Conservation (phyloP, 1,284 basidiomycete genomes). For the Exsudoporus floridanus region DNA sequence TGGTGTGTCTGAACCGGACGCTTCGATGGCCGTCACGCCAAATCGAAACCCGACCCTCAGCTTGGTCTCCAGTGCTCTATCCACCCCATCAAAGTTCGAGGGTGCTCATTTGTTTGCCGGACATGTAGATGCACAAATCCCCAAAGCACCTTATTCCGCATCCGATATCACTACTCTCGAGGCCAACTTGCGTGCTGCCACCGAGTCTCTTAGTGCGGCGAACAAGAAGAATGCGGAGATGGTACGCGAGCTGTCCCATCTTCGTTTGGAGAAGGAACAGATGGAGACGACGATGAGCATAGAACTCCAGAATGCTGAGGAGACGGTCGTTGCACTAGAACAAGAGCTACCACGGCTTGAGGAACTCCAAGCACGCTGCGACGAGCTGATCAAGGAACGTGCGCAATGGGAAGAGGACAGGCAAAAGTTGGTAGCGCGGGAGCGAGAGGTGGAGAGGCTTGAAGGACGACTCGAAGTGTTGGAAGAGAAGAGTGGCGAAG, state of each 20-base stretch:
- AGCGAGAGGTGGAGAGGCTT: constrained; percentile 46
- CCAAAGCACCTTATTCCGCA: constrained; percentile 36
- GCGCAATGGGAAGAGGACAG: constrained; percentile 56
- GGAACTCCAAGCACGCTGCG: constrained; percentile 50
- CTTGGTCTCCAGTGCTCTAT: constrained; percentile 48
- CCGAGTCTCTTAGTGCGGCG: constrained; percentile 53
- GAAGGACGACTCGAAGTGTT: constrained; percentile 45
- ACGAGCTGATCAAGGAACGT: constrained; percentile 51
- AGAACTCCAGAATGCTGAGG: constrained; percentile 65
- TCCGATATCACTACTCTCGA: constrained; percentile 50
- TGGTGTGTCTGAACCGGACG: constrained; percentile 34
- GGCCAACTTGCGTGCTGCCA: constrained; percentile 58
- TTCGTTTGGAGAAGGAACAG: constrained; percentile 63
- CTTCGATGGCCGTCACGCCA: constrained; percentile 55
- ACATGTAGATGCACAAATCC: constrained; percentile 60
- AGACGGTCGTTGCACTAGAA: constrained; percentile 58
- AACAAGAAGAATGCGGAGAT: constrained; percentile 61
- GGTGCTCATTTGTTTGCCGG: constrained; percentile 82
- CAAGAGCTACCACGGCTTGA: constrained; percentile 60
- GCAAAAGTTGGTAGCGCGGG: constrained; percentile 43
- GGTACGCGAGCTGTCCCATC: constrained; percentile 56
- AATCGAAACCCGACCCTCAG: constrained; percentile 52
- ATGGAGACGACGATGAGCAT: constrained; percentile 59
- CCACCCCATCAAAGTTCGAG: constrained; percentile 61
- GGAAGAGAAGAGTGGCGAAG: constrained; percentile 46